These are phyloP conservation scores for Aspergillus conjunctus DNA, from an alignment of 495 filamentous ascomycete species.

Conservation along the genomic window DNA sequence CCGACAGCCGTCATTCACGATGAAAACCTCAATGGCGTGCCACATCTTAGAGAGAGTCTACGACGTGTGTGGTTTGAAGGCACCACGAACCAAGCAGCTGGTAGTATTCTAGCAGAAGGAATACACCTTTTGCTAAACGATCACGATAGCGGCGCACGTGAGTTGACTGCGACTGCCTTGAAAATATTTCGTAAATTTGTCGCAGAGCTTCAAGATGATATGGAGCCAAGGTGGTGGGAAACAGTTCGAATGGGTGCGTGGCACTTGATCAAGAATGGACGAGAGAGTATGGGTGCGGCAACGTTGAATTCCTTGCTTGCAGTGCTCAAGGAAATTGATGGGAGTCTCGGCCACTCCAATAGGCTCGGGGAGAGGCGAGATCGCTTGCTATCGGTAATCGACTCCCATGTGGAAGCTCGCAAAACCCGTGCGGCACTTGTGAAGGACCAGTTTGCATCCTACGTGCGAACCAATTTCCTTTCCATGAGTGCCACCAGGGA, in stretches of 20 bases:
- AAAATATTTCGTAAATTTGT: constrained; percentile 48
- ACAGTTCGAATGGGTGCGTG: constrained; percentile 58
- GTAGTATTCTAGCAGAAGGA: constrained; percentile 44
- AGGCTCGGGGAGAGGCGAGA: constrained; percentile 31
- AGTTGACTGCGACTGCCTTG: constrained; percentile 55
- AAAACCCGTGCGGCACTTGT: constrained; percentile 30
- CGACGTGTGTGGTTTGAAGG: constrained; percentile 59
- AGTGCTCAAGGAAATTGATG: constrained; percentile 44
- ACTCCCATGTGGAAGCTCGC: constrained; percentile 36
- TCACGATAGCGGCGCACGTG: constrained; percentile 58
- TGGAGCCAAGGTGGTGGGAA: constrained; percentile 51
- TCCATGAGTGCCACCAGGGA: constrained; percentile 25
- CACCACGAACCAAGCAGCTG: constrained; percentile 43
- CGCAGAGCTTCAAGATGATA: constrained; percentile 21
- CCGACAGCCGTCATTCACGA: constrained; percentile 46
- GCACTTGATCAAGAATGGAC: constrained; percentile 65
- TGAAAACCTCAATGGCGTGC: constrained; percentile 52
- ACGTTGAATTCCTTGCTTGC: constrained; percentile 54
- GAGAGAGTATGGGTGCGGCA: constrained; percentile 64
- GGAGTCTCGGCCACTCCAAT: constrained; percentile 15
- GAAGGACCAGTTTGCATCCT: constrained; percentile 37
- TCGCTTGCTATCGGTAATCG: constrained; percentile 31
- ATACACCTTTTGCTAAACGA: constrained; percentile 52
- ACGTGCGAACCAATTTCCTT: constrained; percentile 36
- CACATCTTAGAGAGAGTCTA: constrained; percentile 57